phyloP scores from a whole-genome alignment of 139 green algal genomes.

The Astrephomene gubernaculifera region DNA sequence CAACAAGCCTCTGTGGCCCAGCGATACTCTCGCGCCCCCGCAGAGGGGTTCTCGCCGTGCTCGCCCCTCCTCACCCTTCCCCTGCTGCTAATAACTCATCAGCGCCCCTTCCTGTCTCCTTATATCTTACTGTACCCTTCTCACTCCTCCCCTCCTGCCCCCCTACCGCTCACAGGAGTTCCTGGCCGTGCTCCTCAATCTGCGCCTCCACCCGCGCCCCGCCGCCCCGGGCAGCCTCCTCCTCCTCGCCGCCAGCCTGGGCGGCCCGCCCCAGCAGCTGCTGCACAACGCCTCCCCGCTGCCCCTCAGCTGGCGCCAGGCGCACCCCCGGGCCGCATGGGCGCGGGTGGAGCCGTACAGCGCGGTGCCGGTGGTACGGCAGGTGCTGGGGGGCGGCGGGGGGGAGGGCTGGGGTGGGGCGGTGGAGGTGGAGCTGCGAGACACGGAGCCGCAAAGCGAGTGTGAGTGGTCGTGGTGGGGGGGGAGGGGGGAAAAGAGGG shows the following conservation, averaged over 20 bases:
- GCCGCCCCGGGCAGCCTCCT: slow-evolving; percentile 63
- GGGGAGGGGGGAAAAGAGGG: not conserved
- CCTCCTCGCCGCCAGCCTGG: slow-evolving; percentile 66
- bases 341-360: slow-evolving; percentile 63
- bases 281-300: slow-evolving; percentile 71
- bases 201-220: slow-evolving; percentile 55
- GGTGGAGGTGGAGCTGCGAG: slow-evolving; percentile 66
- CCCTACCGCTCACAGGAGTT: slow-evolving; percentile 45
- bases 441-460: slow-evolving; percentile 47
- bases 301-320: slow-evolving; percentile 72
- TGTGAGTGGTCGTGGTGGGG: slow-evolving; percentile 8
- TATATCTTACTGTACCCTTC: not conserved
- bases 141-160: not conserved
- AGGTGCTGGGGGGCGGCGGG: not conserved
- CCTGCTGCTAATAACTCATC: not conserved
- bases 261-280: slow-evolving; percentile 64
- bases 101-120: not conserved
- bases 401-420: slow-evolving; percentile 11
- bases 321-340: slow-evolving; percentile 52
- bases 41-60: no score
- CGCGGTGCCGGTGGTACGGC: slow-evolving; percentile 51
- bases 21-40: no score
- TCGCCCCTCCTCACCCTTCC: not conserved
- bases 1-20: no score
- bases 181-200: slow-evolving; percentile 55